A percentile compares a stretch with the other conserved stretches of the same genome.
These are phyloP conservation scores for Tinospora cordifolia DNA, from an alignment of 164 flowering plant species.

Conservation along the genomic window DNA sequence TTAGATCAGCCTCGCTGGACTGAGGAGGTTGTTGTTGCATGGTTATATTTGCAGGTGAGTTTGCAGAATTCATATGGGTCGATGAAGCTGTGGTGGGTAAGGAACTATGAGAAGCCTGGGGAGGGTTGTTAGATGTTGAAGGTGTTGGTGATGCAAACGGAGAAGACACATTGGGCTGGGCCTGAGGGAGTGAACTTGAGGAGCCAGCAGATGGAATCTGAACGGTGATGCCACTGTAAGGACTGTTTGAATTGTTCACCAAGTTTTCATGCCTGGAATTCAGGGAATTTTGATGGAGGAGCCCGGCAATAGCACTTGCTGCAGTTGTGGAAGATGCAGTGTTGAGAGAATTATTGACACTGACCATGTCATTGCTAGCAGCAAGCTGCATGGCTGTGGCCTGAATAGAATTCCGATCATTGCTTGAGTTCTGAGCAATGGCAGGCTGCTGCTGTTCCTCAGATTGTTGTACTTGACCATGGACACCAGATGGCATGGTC, in stretches of 20 bases:
- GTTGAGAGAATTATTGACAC: constrained; percentile 44
- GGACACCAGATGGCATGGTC: constrained; percentile 43
- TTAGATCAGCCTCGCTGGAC: constrained; percentile 55
- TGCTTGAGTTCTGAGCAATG: constrained; percentile 37
- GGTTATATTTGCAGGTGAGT: constrained; percentile 59
- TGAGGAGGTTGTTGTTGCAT: constrained; percentile 45
- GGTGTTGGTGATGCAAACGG: constrained; percentile 75
- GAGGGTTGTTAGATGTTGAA: constrained; percentile 60
- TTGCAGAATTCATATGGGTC: constrained; percentile 44
- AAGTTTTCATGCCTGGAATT: constrained; percentile 63
- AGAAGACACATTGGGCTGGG: constrained; percentile 50
- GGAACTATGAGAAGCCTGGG: constrained; percentile 40
- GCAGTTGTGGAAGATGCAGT: constrained; percentile 39
- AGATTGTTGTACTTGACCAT: constrained; percentile 44
- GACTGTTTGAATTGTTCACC: constrained; percentile 49
- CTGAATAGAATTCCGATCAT: constrained; percentile 38
- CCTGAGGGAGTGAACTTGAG: constrained; percentile 44
- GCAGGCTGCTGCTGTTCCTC: constrained; percentile 45
- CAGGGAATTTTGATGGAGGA: constrained; percentile 85
- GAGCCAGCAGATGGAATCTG: constrained; percentile 75
- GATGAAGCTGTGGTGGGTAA: constrained; percentile 34
- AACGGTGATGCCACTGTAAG: constrained; percentile 51
- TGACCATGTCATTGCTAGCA: constrained; percentile 40
- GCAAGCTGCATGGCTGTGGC: constrained; percentile 35
- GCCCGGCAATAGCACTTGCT: constrained; percentile 48